Conservation (phyloP, 2,329 filamentous ascomycete species). For the Clarireedia paspali region DNA sequence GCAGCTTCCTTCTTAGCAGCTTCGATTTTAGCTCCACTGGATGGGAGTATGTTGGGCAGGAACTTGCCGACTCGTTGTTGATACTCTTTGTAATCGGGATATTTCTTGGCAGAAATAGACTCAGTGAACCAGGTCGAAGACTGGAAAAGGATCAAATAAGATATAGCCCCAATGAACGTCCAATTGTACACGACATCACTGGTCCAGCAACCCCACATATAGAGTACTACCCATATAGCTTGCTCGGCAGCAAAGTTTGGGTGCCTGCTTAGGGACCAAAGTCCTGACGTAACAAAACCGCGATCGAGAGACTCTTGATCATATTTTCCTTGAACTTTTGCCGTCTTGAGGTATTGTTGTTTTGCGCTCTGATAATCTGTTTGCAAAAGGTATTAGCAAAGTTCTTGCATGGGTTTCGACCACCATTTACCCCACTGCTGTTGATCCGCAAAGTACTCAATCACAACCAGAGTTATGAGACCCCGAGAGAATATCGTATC, state of each 20-base stretch:
- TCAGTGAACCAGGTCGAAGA: slow-evolving; percentile 86
- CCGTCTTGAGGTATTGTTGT: slow-evolving; percentile 62
- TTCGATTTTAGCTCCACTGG: not conserved
- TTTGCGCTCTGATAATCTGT: slow-evolving; percentile 77
- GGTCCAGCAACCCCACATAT: slow-evolving; percentile 77
- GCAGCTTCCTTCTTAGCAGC: slow-evolving; percentile 3
- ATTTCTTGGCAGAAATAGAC: slow-evolving; percentile 70
- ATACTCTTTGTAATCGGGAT: slow-evolving; percentile 80
- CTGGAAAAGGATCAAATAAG: slow-evolving; percentile 77
- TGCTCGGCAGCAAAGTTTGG: slow-evolving; percentile 95
- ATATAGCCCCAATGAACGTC: slow-evolving; percentile 61
- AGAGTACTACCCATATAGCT: slow-evolving; percentile 78
- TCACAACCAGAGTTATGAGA: slow-evolving; percentile 49
- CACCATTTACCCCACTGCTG: slow-evolving; percentile 72
- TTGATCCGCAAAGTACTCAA: slow-evolving; percentile 77
- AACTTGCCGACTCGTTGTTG: slow-evolving; percentile 78
- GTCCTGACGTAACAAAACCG: slow-evolving; percentile 75
- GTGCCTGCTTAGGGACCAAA: slow-evolving; percentile 85
- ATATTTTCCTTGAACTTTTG: slow-evolving; percentile 59
- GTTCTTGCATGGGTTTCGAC: not conserved
- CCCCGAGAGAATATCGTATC: slow-evolving; percentile 50
- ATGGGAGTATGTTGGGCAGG: slow-evolving; percentile 45
- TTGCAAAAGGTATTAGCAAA: not conserved
- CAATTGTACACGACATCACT: slow-evolving; percentile 69
- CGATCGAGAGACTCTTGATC: slow-evolving; percentile 73